A percentile compares a stretch with the other conserved stretches of the same genome.
Evolutionary conservation across 139 green algal genomes (phyloP).

Genomic region (Desmodesmus armatus): DNA sequence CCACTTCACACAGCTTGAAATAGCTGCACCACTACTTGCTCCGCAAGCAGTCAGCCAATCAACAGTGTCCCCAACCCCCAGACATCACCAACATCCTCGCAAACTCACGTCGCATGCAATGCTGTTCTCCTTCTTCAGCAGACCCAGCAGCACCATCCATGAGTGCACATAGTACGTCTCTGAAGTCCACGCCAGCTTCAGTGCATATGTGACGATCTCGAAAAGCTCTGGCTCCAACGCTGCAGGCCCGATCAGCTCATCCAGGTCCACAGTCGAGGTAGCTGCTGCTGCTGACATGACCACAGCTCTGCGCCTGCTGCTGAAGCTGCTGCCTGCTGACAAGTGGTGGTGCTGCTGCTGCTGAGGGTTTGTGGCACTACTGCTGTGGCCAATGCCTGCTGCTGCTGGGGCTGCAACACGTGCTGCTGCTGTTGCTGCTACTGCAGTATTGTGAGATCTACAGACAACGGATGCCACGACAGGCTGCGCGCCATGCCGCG

Average conservation of each 20-base stretch:
- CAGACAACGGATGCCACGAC: background rate
- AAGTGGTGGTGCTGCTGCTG: constrained; percentile 22
- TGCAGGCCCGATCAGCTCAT: constrained; percentile 38
- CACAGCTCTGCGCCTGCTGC: background rate
- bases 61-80: too few relatives aligned
- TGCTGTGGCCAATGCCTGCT: constrained; percentile 12
- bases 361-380: background rate
- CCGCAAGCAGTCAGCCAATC: too few relatives aligned
- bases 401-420: background rate
- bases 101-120: constrained; percentile 23
- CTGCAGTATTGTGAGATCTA: background rate
- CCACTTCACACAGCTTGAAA: too few relatives aligned
- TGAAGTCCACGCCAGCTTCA: constrained; percentile 56
- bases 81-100: too few relatives aligned
- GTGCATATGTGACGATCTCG: constrained; percentile 58
- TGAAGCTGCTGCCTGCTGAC: background rate
- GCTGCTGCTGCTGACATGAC: constrained; percentile 20
- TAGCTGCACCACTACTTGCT: too few relatives aligned
- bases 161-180: constrained; percentile 67
- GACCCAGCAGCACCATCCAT: constrained; percentile 69
- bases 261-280: constrained; percentile 25
- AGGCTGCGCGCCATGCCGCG: too few relatives aligned
- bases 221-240: constrained; percentile 28
- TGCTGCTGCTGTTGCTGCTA: background rate
- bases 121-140: constrained; percentile 62